These are phyloP conservation scores for Pythium grandisporangium DNA, from an alignment of 352 stramenopile genomes.

Conservation along the genomic window DNA sequence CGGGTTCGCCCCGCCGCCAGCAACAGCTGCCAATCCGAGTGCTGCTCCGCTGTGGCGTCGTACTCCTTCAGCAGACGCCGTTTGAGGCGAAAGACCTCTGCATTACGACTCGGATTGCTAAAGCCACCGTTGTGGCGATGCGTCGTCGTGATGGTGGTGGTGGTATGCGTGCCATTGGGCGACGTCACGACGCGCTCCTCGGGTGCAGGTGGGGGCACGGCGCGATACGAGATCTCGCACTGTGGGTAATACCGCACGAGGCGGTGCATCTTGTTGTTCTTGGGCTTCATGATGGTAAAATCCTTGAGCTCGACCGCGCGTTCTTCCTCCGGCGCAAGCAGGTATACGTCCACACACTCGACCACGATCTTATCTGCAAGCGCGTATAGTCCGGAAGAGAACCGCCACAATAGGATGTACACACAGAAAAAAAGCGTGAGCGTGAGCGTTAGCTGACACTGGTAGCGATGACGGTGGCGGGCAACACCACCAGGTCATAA, in stretches of 20 bases:
- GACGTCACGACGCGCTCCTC: slow-evolving; percentile 51
- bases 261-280: slow-evolving; percentile 69
- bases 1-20: no score
- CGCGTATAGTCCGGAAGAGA: no score
- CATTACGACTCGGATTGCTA: slow-evolving; percentile 59
- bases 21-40: no score
- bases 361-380: slow-evolving; percentile 26
- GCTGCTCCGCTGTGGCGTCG: slow-evolving; percentile 13
- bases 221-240: slow-evolving; percentile 67
- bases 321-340: slow-evolving; percentile 50
- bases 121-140: slow-evolving; percentile 64
- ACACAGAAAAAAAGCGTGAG: no score
- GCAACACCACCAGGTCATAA: no score
- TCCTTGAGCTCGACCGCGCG: slow-evolving; percentile 64
- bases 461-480: no score
- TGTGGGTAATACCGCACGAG: slow-evolving; percentile 54
- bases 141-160: slow-evolving; percentile 23
- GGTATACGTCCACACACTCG: slow-evolving; percentile 66
- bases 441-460: no score
- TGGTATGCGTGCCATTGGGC: slow-evolving; percentile 38
- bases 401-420: no score
- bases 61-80: slow-evolving; percentile 55
- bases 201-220: slow-evolving; percentile 30
- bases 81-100: slow-evolving; percentile 66
- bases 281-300: slow-evolving; percentile 79